Evolutionary conservation across 192 early-diverging fungal genomes (phyloP), one percentile per base, ranked within the genome.

Genomic region (Mycoemilia scoparia): DNA sequence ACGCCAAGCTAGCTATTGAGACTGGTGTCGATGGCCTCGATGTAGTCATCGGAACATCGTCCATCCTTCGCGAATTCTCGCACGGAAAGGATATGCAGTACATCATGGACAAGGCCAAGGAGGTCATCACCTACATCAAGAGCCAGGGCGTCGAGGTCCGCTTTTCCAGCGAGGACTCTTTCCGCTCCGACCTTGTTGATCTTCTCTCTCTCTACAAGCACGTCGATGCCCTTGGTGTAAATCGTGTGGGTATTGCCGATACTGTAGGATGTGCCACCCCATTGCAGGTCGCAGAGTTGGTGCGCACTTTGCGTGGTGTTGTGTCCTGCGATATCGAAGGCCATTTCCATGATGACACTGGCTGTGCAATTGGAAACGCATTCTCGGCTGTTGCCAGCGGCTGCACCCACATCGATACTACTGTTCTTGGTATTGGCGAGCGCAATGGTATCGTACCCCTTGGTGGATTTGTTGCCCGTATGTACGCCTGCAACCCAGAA

Each of bases 261-360:
- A 97, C 93, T 9, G 93, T 97, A 30, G 93, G 93, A 6, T 97
- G 93, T 43, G 93, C 93, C 20, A 85, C 90, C 52, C 89, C 93
- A 36, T 77, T 86, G 36, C 93, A 97, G 71, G 93, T 97, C 14
- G 90, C 88, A 43, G 93, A 97, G 40, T 74, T 97, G 17, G 88
- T 97, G 35, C 76, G 84, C 51, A 97, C 93, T 12, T 68, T 97
- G 12, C 76, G 93, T 38, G 70, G 75, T 30, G 85, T 97, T 29
- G 87, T 97, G 12, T 87, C 81, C 25, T 95, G 89, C 59, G 93
- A 97, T 51, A 97, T 97, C 46, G 93, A 97, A 62, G 87, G 84
- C 58, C 93, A 97, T 58, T 97, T 97, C 79, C 93, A 97, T 64
- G 88, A 97, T 59, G 92, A 97, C 61, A 97, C 93, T n/a, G 88